Base-by-base conservation (phyloP, 805 yeast genomes). In the Kodamaea hsintzibuensis region DNA sequence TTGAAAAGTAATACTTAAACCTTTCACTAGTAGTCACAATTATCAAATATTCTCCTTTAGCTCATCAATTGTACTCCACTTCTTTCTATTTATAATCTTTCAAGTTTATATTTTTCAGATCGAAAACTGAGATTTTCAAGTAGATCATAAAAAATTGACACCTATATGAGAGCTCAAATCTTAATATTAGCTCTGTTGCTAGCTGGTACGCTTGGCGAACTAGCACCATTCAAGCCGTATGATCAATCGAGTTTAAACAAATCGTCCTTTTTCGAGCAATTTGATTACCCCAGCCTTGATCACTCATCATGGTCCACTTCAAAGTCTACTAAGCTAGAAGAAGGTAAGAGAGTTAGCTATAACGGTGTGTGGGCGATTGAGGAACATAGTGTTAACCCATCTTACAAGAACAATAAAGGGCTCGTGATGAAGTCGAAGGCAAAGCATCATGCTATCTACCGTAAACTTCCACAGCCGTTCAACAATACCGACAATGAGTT, bases 371-470 rank as follows among this genome's bases (percentile, higher is more conserved):
- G 97, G 97, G 72, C 73, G 7, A 75, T 91, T 42, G 91, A 86
- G 66, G 89, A 84, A 66, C 57, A 73, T 14, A 49, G 42, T 8
- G 78, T 76, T 30, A 76, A 80, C 62, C 83, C 85, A 1, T 95
- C 87, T 0, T 81, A 83, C 60, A 66, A 62, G 13, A 81, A 82
- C 55, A 97, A 91, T 69, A 78, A 79, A 57, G 96, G 96, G 5
- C 80, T 92, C 51, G 93, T 89, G 3, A 79, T 87, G 68, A 87
- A 86, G 64, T 73, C 86, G 16, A 84, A 85, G 47, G 91, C 96
- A 42, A 86, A 90, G 19, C 89, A 84, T 64, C 91, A 90, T 67
- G 96, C 96, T 43, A 89, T 92, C 60, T 84, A 90, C 40, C 82
- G 83, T 52, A 69, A 76, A 57, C 77, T 92, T 52, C 82, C 82